phyloP scores from a whole-genome alignment of 2,329 filamentous ascomycete genomes.

The Fusarium tanahbumbuense region DNA sequence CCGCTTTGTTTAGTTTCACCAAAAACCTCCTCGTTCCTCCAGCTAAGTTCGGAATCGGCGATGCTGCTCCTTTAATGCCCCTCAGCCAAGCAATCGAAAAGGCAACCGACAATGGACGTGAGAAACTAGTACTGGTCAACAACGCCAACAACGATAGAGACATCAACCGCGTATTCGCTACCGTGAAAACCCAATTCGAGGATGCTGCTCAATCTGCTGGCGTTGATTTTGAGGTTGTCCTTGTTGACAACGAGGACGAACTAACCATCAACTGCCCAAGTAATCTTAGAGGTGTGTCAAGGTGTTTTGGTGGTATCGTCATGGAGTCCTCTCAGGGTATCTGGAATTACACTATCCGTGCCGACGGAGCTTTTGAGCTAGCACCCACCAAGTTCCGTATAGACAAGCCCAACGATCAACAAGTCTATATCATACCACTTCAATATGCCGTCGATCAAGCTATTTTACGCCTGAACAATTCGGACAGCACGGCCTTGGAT shows the following conservation, averaged over 20 bases:
- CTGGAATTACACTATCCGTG: conserved; percentile 90
- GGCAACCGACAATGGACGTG: conserved; percentile 66
- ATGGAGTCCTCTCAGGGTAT: conserved; percentile 78
- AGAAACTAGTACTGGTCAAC: conserved; percentile 83
- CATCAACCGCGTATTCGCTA: conserved; percentile 77
- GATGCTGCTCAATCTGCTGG: conserved; percentile 64
- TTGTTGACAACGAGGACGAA: conserved; percentile 65
- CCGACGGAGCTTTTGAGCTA: conserved; percentile 72
- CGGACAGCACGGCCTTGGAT: conserved; percentile 52
- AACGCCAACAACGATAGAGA: conserved; percentile 75
- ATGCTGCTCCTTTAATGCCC: conserved; percentile 68
- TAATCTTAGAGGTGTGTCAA: conserved; percentile 73
- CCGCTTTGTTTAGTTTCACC: conserved; percentile 74
- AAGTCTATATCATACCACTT: conserved; percentile 82
- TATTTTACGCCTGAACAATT: conserved; percentile 69
- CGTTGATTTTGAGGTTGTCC: conserved; percentile 65
- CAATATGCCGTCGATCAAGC: conserved; percentile 81
- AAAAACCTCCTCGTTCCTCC: conserved; percentile 87
- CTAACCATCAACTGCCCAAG: conserved; percentile 73
- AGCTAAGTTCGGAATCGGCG: conserved; percentile 78
- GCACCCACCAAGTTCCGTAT: conserved; percentile 73
- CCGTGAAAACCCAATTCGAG: conserved; percentile 68
- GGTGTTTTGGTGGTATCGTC: conserved; percentile 78
- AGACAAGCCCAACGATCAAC: conserved; percentile 75
- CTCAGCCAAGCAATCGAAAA: conserved; percentile 71